phyloP scores from a whole-genome alignment of 2,329 filamentous ascomycete species.

The Claviceps africana region DNA sequence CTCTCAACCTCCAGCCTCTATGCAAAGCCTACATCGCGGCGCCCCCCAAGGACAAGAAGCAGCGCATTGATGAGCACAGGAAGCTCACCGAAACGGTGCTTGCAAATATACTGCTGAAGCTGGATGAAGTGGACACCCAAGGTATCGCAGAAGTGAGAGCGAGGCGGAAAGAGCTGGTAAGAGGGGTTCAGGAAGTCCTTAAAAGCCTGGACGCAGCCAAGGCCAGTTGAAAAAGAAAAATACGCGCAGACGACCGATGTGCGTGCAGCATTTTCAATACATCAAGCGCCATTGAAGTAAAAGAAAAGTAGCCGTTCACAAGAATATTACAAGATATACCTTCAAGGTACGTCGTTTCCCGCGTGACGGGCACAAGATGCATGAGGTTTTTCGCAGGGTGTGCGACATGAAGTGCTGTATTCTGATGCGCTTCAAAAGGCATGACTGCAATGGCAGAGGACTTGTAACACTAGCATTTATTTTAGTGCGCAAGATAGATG shows the following conservation, averaged over 20 bases:
- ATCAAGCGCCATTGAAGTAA: neutral
- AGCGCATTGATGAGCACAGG: slow-evolving; percentile 60
- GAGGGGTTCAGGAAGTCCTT: slow-evolving; percentile 52
- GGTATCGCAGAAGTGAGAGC: slow-evolving; percentile 51
- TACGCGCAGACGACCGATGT: neutral
- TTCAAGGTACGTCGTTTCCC: neutral
- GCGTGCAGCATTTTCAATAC: neutral
- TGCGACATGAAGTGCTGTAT: neutral
- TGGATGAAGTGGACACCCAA: slow-evolving; percentile 62
- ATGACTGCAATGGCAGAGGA: neutral
- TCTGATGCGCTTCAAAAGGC: neutral
- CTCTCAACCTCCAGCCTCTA: slow-evolving; percentile 48
- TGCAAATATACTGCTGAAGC: slow-evolving; percentile 61
- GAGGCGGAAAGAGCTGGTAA: slow-evolving; percentile 59
- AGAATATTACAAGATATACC: neutral
- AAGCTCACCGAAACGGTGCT: slow-evolving; percentile 62
- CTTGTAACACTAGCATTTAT: neutral
- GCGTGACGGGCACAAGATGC: neutral
- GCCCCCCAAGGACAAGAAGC: slow-evolving; percentile 52
- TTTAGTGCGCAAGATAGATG: neutral
- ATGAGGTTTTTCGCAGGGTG: neutral
- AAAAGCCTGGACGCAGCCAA: slow-evolving; percentile 44
- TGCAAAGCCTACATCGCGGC: slow-evolving; percentile 46
- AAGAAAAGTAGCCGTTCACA: neutral
- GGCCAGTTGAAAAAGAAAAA: slow-evolving; percentile 4